These are phyloP conservation scores for Fusarium metavorans DNA, from an alignment of 2,329 filamentous ascomycete species.

Conservation along the genomic window DNA sequence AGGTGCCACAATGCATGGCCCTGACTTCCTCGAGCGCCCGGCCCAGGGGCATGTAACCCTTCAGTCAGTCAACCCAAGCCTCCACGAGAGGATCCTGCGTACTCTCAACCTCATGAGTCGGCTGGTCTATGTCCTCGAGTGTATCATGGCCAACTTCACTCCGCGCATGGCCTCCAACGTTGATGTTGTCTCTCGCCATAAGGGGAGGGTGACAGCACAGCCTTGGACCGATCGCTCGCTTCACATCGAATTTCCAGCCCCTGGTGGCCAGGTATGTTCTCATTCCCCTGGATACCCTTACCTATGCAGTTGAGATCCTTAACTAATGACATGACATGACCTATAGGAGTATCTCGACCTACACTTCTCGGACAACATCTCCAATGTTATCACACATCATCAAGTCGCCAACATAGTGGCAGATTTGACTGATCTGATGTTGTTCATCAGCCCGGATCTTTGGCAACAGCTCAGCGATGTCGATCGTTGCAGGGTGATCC, in stretches of 20 bases:
- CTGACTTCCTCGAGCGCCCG: not conserved
- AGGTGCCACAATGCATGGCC: not conserved
- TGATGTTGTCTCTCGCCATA: not conserved
- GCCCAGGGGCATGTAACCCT: not conserved
- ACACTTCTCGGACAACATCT: not conserved
- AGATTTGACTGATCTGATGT: slow-evolving; percentile 4
- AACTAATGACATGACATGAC: not conserved
- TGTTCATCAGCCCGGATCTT: not conserved
- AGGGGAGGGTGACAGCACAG: not conserved
- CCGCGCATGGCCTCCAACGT: not conserved
- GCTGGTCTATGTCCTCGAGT: not conserved
- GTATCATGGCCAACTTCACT: not conserved
- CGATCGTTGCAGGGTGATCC: not conserved
- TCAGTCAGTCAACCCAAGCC: not conserved
- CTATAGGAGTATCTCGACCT: not conserved
- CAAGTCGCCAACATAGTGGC: not conserved
- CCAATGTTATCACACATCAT: not conserved
- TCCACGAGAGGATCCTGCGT: not conserved
- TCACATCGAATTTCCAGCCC: not conserved
- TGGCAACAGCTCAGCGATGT: not conserved
- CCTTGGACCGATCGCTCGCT: not conserved
- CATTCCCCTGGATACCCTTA: not conserved
- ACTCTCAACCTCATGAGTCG: not conserved
- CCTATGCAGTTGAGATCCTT: not conserved
- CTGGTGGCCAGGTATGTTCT: slow-evolving; percentile 7